phyloP scores from a whole-genome alignment of 179 eudicot genomes.

The Patellifolia procumbens region DNA sequence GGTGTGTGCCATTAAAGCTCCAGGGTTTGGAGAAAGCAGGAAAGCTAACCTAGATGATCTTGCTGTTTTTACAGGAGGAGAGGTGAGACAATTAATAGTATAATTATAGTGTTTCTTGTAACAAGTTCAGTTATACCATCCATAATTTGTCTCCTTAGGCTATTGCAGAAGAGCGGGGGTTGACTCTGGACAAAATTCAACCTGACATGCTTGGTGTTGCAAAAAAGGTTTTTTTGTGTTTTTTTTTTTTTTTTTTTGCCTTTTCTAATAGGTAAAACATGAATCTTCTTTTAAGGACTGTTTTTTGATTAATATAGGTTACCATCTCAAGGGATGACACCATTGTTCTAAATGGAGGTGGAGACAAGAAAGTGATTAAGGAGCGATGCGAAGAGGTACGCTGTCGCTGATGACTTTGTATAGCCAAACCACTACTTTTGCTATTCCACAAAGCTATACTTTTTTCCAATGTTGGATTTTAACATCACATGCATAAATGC shows the following conservation, averaged over 20 bases:
- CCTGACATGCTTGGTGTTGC: slow-evolving; percentile 88
- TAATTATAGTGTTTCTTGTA: not conserved
- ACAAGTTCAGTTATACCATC: slow-evolving; percentile 19
- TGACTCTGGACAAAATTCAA: slow-evolving; percentile 64
- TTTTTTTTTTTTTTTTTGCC: not conserved
- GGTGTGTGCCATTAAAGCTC: slow-evolving; percentile 99
- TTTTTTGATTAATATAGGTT: slow-evolving; percentile 48
- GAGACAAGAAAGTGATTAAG: slow-evolving; percentile 81
- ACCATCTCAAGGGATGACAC: slow-evolving; percentile 90
- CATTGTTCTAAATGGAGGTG: slow-evolving; percentile 73
- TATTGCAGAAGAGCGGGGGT: slow-evolving; percentile 75
- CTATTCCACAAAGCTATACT: too few species aligned
- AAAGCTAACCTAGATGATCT: slow-evolving; percentile 86
- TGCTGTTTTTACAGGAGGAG: slow-evolving; percentile 92
- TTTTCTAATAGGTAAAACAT: not conserved
- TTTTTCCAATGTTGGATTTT: too few species aligned
- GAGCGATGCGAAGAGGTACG: slow-evolving; percentile 95
- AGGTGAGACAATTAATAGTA: slow-evolving; percentile 49
- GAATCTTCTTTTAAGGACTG: slow-evolving; percentile 17
- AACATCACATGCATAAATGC: not conserved
- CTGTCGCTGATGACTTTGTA: slow-evolving; percentile 14
- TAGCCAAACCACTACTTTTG: not conserved
- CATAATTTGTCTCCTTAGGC: slow-evolving; percentile 45
- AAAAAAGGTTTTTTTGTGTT: slow-evolving; percentile 67
- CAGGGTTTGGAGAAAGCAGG: slow-evolving; percentile 97